phyloP scores from a whole-genome alignment of 108 stramenopile genomes.

The Fistulifera solaris region DNA sequence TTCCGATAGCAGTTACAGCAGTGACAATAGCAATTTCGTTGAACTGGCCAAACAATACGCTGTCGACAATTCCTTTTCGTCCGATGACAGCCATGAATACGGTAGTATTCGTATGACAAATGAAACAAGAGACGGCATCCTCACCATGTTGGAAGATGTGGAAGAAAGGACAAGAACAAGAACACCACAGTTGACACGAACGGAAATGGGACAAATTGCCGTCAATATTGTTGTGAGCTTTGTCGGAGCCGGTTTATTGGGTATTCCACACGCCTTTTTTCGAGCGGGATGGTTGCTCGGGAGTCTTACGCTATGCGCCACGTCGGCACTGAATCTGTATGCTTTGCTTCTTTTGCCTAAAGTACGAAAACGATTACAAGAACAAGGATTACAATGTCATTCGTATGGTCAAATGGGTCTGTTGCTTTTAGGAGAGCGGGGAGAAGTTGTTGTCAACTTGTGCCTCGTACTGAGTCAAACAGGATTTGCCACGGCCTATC shows the following conservation, averaged over 20 bases:
- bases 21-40: too few relatives aligned
- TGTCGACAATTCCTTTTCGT: too few relatives aligned
- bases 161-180: too few relatives aligned
- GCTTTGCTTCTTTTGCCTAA: conserved; percentile 56
- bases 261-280: conserved; percentile 64
- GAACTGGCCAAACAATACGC: too few relatives aligned
- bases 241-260: conserved; percentile 71
- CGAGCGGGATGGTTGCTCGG: conserved; percentile 63
- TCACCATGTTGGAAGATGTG: too few relatives aligned
- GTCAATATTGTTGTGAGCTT: conserved; percentile 75
- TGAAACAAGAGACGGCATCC: too few relatives aligned
- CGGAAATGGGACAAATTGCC: conserved; percentile 27
- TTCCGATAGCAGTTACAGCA: too few relatives aligned
- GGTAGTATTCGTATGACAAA: too few relatives aligned
- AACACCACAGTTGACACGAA: not conserved
- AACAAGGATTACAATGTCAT: not conserved
- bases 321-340: conserved; percentile 57
- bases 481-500: conserved; percentile 74
- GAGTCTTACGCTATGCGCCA: conserved; percentile 21
- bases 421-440: conserved; percentile 34
- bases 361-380: conserved; percentile 13
- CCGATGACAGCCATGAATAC: too few relatives aligned
- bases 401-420: conserved; percentile 60
- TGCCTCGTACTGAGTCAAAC: conserved; percentile 64
- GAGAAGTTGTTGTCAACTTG: conserved; percentile 53